Base-by-base conservation (phyloP, 352 stramenopile species). In the Globisporangium middletonii region DNA sequence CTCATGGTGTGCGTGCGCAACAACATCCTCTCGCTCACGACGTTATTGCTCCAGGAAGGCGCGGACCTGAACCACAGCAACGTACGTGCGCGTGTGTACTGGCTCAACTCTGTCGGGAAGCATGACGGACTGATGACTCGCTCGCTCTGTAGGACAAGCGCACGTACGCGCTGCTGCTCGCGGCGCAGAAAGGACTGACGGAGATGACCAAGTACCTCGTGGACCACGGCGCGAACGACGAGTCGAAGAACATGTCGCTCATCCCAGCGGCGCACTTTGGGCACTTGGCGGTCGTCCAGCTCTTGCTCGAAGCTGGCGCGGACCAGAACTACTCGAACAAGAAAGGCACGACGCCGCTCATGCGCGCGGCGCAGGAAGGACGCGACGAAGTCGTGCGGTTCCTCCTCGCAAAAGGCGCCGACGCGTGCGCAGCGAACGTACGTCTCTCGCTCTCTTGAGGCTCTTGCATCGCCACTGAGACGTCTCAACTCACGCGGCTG, bases 261-360 rank as follows among this genome's bases (percentile, higher is more conserved):
- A 92, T 95, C 27, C 85, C 85, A 15, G 85, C 85, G 0, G 82
- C 85, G 27, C 85, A 95, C 33, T 95, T 95, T 50, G 85, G 85
- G 2, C 85, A 95, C 66, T 67, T 93, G 26, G 55, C 71, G 0
- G 77, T 92, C 11, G 86, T 95, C 0, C 65, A 80, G 12, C 66
- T 90, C 57, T 68, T 95, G n/a, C 62, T 95, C 16, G 68, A 86
- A 41, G 75, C 68, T 11, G 80, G 75, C 19, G 83, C 79, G 15
- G 61, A 90, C 49, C 78, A 87, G 48, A 95, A 95, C 50, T 95
- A 83, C 44, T 83, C 83, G 46, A 95, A 95, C 63, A 86, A 86
- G 68, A 95, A 95, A 60, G 86, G 86, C 51, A 95, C 86, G 2
- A 95, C 85, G 0, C 83, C 86, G 18, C 57, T 95, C 42, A 95